phyloP scores from a whole-genome alignment of 108 stramenopile species.

The Cyclostephanos invisitatus region DNA sequence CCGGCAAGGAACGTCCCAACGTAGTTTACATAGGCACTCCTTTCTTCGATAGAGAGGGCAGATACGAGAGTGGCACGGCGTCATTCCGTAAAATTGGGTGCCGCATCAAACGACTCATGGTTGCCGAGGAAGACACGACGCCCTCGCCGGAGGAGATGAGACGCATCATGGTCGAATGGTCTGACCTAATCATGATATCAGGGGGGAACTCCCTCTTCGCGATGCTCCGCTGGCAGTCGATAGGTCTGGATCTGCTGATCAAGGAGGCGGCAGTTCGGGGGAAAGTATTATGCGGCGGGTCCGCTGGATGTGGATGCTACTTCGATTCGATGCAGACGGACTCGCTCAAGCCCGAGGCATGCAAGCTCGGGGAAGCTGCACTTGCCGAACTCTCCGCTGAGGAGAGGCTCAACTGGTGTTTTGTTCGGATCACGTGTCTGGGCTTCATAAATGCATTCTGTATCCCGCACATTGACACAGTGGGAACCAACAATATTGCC shows the following conservation, averaged over 20 bases:
- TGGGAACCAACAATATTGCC: conserved; percentile 18
- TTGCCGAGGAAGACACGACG: conserved; percentile 25
- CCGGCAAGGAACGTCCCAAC: conserved; percentile 33
- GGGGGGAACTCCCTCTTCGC: conserved; percentile 43
- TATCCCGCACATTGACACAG: conserved; percentile 38
- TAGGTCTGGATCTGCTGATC: conserved; percentile 38
- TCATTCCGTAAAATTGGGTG: conserved; percentile 34
- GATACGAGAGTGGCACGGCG: conserved; percentile 14
- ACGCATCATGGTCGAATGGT: conserved; percentile 37
- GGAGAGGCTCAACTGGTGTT: conserved; percentile 41
- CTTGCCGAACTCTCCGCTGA: conserved; percentile 23
- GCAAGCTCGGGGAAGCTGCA: conserved; percentile 22
- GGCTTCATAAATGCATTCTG: conserved; percentile 42
- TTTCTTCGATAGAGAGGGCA: conserved; percentile 37
- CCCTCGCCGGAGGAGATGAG: conserved; percentile 30
- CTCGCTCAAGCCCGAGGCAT: conserved; percentile 32
- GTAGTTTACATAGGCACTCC: conserved; percentile 42
- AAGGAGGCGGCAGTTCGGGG: conserved; percentile 37
- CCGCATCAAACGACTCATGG: conserved; percentile 26
- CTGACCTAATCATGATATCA: conserved; percentile 32
- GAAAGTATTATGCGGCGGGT: conserved; percentile 37
- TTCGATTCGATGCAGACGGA: conserved; percentile 38
- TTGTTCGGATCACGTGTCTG: conserved; percentile 31
- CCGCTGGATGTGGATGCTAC: conserved; percentile 44
- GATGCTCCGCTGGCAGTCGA: conserved; percentile 36